Base-by-base conservation (phyloP, 2,329 filamentous ascomycete species). In the Amesomyces nigricolor region DNA sequence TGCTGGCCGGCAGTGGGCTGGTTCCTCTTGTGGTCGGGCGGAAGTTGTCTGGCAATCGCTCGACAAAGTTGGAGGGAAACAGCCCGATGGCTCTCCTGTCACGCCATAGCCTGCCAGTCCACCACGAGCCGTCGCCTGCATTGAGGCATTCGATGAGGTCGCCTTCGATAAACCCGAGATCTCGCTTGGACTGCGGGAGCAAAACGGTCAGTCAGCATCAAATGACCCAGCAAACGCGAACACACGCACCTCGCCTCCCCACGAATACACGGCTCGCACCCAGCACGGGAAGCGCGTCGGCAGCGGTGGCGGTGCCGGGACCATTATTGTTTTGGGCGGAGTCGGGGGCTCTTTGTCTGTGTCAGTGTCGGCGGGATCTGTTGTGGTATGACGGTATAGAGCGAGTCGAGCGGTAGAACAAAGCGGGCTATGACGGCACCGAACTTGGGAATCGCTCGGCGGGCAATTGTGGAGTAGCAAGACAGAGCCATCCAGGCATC, bases 71-170 rank as follows among this genome's bases (percentile, higher is more conserved):
- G 66, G 91, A 96, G 0, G 94, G 94, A 67, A 99, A 99, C 17
- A 94, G 78, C 52, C 94, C 94, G 65, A 96, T 86, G 66, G 92
- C 91, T 67, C 91, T 85, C 70, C 88, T 87, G 73, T 99, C 94
- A 64, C 94, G 84, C 68, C 86, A 89, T 68, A 99, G 74, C 61
- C 92, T 84, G 47, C 94, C 94, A 73, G 91, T 96, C 94, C 94
- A 99, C 94, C 94, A 99, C 46, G 89, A 91, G 51, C 94, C 94
- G 73, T 99, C 94, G 61, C 94, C 94, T 17, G 94, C 94, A 70
- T 99, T 99, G 51, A 99, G 79, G 68, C 92, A 96, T 81, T 99
- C 94, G 70, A 99, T 99, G 63, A 99, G 74, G 72, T 99, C 94
- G 61, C 94, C 94, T 72, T 99, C 94, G 64, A 99, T 88, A 72